Conservation (phyloP, 805 yeast genomes). For the Nakazawaea wickerhamii region DNA sequence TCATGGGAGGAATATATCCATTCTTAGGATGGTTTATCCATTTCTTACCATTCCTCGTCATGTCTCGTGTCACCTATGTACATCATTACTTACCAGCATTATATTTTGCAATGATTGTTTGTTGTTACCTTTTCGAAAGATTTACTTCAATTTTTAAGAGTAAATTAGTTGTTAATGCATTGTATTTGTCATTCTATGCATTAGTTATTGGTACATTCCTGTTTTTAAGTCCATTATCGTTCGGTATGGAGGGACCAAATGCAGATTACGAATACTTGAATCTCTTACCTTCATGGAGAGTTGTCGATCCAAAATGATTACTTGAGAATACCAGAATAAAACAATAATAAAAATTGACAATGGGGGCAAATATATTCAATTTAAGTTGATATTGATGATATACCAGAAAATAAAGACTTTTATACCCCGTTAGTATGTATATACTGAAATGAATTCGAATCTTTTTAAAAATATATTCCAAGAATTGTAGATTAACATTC, state of each 20-base stretch:
- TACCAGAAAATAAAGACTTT: too few species aligned
- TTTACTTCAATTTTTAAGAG: conserved; percentile 19
- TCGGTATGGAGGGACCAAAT: conserved; percentile 70
- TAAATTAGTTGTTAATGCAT: conserved; percentile 20
- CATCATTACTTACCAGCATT: conserved; percentile 84
- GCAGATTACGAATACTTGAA: conserved; percentile 44
- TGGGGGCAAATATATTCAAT: not conserved
- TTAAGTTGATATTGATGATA: too few species aligned
- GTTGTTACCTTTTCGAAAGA: conserved; percentile 54
- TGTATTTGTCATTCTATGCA: conserved; percentile 44
- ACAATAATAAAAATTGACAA: not conserved
- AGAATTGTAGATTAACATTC: too few species aligned
- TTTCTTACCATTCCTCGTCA: conserved; percentile 66
- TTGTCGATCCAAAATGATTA: conserved; percentile 16
- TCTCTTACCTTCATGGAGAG: conserved; percentile 54
- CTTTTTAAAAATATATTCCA: too few species aligned
- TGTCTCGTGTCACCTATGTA: conserved; percentile 84
- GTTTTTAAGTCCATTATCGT: conserved; percentile 61
- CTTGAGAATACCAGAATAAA: not conserved
- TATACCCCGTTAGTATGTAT: too few species aligned
- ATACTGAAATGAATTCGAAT: too few species aligned
- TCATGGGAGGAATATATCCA: conserved; percentile 73
- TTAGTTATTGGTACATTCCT: conserved; percentile 53
- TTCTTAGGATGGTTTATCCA: conserved; percentile 80
- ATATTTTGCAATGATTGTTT: conserved; percentile 75